Evolutionary conservation across 768 basidiomycete genomes (phyloP).

Genomic region (Tricholoma furcatifolium): DNA sequence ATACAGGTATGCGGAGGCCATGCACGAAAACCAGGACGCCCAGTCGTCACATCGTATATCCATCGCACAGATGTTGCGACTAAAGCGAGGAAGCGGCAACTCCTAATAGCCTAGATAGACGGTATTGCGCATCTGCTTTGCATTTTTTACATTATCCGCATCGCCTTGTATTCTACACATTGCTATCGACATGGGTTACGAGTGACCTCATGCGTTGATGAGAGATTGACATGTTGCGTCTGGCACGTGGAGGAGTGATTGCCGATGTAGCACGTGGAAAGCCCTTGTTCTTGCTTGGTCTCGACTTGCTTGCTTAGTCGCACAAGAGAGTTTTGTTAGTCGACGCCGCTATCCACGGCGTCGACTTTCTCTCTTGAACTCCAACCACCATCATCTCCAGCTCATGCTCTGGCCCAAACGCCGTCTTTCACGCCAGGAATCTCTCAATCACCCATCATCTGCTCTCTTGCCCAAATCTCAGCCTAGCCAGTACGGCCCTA

Average conservation of each 20-base stretch:
- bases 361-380: slow-evolving; percentile 6
- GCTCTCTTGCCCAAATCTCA: slow-evolving; percentile 13
- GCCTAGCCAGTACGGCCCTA: slow-evolving; percentile 12
- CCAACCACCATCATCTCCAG: not conserved
- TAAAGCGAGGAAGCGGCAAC: slow-evolving; percentile 37
- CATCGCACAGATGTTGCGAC: slow-evolving; percentile 40
- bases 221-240: slow-evolving; percentile 19
- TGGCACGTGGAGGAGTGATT: slow-evolving; percentile 22
- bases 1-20: slow-evolving; percentile 64
- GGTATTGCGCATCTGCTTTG: slow-evolving; percentile 5
- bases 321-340: slow-evolving; percentile 1
- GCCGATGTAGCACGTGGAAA: slow-evolving; percentile 17
- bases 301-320: slow-evolving; percentile 5
- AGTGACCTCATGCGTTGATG: not conserved
- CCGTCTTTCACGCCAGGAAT: slow-evolving; percentile 19
- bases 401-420: slow-evolving; percentile 22
- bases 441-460: slow-evolving; percentile 11
- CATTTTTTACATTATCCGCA: slow-evolving; percentile 2
- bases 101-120: slow-evolving; percentile 8
- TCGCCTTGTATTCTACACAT: slow-evolving; percentile 4
- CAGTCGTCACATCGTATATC: slow-evolving; percentile 66
- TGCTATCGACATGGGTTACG: slow-evolving; percentile 2
- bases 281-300: slow-evolving; percentile 20
- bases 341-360: slow-evolving; percentile 11
- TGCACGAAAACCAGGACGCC: slow-evolving; percentile 75